Evolutionary conservation across 805 yeast genomes (phyloP).

Genomic region (Yamadazyma philogaea): DNA sequence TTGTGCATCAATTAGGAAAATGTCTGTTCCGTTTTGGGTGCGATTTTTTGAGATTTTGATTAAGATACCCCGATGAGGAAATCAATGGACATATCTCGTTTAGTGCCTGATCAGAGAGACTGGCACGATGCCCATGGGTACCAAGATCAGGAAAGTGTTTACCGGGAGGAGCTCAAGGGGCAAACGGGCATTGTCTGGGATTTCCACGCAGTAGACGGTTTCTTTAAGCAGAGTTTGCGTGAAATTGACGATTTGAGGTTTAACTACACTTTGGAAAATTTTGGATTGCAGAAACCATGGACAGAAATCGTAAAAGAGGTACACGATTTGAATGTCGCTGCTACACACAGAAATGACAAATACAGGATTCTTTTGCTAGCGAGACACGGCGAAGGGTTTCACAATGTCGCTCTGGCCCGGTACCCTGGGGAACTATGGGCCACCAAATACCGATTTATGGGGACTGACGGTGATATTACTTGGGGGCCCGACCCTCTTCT

Average conservation of each 20-base stretch:
- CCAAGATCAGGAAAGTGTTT: slow-evolving; percentile 17
- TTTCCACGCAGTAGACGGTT: slow-evolving; percentile 46
- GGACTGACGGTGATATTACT: slow-evolving; percentile 52
- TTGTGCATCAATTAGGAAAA: neutral
- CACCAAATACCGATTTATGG: slow-evolving; percentile 47
- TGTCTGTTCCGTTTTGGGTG: neutral
- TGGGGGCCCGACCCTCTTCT: slow-evolving; percentile 65
- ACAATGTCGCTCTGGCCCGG: slow-evolving; percentile 51
- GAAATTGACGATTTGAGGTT: slow-evolving; percentile 45
- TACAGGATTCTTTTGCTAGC: slow-evolving; percentile 54
- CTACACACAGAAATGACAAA: neutral
- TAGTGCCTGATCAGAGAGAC: slow-evolving; percentile 28
- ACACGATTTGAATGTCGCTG: slow-evolving; percentile 27
- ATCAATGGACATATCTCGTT: neutral
- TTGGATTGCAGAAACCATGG: slow-evolving; percentile 47
- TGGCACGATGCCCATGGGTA: slow-evolving; percentile 32
- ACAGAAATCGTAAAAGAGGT: slow-evolving; percentile 26
- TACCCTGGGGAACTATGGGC: slow-evolving; percentile 59
- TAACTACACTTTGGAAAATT: slow-evolving; percentile 40
- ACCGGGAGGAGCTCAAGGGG: slow-evolving; percentile 9
- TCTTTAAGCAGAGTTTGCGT: slow-evolving; percentile 46
- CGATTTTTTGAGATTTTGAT: too few species aligned
- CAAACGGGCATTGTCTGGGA: slow-evolving; percentile 32
- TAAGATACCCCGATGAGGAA: neutral
- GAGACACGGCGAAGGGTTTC: slow-evolving; percentile 71